Percentiles rank a stretch among this genome's conserved stretches.
Evolutionary conservation across 2,329 filamentous ascomycete genomes (phyloP).

Genomic region (Venturia aucupariae): DNA sequence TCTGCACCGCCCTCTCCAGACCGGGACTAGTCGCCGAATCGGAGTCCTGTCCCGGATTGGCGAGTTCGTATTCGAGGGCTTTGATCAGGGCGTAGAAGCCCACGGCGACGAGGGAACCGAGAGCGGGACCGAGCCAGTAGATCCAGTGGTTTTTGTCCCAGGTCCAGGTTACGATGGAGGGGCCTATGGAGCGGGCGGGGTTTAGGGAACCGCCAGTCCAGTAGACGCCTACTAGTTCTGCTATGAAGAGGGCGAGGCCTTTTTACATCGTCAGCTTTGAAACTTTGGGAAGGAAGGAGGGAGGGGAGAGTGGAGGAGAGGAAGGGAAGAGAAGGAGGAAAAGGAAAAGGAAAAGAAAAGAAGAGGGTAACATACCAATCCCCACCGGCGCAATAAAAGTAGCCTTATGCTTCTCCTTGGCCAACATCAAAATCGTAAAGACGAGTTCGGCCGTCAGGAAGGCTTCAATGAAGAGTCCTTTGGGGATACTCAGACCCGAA

Average conservation of each 20-base stretch:
- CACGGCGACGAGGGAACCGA: conserved; percentile 18
- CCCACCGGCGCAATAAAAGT: conserved; percentile 32
- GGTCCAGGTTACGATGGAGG: conserved; percentile 28
- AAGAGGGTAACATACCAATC: conserved; percentile 15
- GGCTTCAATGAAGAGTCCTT: conserved; percentile 30
- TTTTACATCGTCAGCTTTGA: conserved; percentile 56
- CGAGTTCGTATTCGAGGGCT: conserved; percentile 21
- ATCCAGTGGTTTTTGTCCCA: conserved; percentile 35
- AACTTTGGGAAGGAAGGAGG: neutral
- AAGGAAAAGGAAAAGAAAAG: too few species aligned
- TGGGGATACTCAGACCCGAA: conserved; percentile 22
- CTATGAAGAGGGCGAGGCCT: conserved; percentile 57
- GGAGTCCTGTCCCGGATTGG: conserved; percentile 17
- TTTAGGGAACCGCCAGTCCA: conserved; percentile 37
- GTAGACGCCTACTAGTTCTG: conserved; percentile 37
- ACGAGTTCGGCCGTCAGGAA: conserved; percentile 31
- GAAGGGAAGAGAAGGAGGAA: too few species aligned
- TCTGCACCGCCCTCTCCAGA: neutral
- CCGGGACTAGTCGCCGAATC: neutral
- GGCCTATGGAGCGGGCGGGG: conserved; percentile 33
- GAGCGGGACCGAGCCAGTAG: conserved; percentile 23
- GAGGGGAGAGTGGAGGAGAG: too few species aligned
- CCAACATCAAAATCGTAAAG: conserved; percentile 35
- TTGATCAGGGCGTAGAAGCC: conserved; percentile 22
- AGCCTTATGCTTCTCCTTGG: conserved; percentile 34